Conservation (phyloP, 139 green algal species). For the Tetradesmus obliquus region DNA sequence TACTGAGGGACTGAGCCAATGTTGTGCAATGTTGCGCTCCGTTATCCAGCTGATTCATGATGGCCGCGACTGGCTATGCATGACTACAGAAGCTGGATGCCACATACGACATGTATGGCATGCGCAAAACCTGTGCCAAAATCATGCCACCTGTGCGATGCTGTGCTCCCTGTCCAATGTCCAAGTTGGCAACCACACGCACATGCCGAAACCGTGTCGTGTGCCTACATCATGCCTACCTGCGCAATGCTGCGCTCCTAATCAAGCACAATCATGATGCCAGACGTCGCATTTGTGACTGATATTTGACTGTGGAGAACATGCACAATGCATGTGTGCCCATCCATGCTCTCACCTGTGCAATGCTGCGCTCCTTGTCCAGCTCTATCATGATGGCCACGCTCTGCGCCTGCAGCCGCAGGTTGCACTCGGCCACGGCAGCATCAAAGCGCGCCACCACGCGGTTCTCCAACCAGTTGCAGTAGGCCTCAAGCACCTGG, state of each 20-base stretch:
- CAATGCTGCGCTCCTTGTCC: conserved; percentile 48
- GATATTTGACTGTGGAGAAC: no score
- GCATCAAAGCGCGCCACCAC: conserved; percentile 77
- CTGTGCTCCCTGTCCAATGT: not conserved
- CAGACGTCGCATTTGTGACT: no score
- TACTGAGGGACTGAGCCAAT: no score
- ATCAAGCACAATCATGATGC: no score
- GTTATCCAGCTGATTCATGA: no score
- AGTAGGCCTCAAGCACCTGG: conserved; percentile 70
- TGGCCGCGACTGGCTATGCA: no score
- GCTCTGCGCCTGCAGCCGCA: conserved; percentile 69
- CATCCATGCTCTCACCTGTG: not conserved
- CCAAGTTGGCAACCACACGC: no score
- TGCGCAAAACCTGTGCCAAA: no score
- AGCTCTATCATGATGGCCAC: conserved; percentile 75
- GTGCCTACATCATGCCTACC: not conserved
- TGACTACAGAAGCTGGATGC: no score
- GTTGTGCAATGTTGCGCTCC: no score
- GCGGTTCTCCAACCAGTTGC: conserved; percentile 70
- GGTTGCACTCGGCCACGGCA: conserved; percentile 54
- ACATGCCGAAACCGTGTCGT: no score
- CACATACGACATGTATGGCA: not conserved
- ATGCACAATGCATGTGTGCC: no score
- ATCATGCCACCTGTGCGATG: not conserved
- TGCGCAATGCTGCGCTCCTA: not conserved